Conservation (phyloP, 2,329 filamentous ascomycete genomes). For the Geosmithia morbida region DNA sequence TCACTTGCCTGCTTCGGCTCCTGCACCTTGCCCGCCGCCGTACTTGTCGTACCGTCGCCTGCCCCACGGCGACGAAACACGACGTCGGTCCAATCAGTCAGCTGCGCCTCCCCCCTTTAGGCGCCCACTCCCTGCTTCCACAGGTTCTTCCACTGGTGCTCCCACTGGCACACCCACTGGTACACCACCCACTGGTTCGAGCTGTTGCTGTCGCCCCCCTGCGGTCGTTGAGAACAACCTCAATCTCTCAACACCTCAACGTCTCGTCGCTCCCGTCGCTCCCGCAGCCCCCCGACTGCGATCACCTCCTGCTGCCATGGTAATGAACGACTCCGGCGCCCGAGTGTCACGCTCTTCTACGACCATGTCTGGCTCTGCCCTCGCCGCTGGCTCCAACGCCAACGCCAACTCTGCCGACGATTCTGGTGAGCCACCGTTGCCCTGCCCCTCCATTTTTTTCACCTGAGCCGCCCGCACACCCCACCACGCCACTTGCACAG, state of each 20-base stretch:
- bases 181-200: neutral
- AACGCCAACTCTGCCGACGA: constrained; percentile 19
- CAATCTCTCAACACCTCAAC: neutral
- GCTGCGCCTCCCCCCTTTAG: neutral
- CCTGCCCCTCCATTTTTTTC: neutral
- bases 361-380: constrained; percentile 15
- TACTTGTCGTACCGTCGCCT: constrained; percentile 4
- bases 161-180: neutral
- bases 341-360: constrained; percentile 19
- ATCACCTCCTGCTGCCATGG: constrained; percentile 14
- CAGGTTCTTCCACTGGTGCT: neutral
- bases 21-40: constrained; percentile 1
- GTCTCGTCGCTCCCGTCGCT: neutral
- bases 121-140: constrained; percentile 1
- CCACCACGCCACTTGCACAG: constrained; percentile 6
- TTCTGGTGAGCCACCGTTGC: constrained; percentile 19
- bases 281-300: neutral
- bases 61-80: constrained; percentile 10
- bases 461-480: constrained; percentile 4
- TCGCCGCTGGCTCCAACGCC: neutral
- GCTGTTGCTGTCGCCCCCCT: neutral
- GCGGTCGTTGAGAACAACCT: neutral
- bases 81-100: constrained; percentile 3
- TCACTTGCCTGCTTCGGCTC: neutral
- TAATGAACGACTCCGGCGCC: constrained; percentile 23